Conservation (phyloP, 345 rosid genomes). For the Punica granatum region DNA sequence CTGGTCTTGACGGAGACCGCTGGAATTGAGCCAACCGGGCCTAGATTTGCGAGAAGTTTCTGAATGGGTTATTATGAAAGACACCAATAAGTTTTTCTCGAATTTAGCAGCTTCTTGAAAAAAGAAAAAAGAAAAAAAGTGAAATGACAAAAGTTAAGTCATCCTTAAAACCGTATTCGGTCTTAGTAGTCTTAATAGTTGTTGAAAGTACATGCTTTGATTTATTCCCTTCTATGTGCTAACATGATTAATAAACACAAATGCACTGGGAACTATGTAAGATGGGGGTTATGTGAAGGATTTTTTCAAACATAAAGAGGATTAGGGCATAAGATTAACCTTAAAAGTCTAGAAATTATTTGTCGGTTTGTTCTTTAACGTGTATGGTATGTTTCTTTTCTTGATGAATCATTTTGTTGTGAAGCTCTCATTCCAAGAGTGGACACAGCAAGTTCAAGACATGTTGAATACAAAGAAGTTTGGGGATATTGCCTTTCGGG, state of each 20-base stretch:
- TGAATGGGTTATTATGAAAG: no score
- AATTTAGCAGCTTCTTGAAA: neutral
- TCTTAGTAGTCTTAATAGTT: no score
- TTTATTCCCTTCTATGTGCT: neutral
- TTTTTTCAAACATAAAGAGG: neutral
- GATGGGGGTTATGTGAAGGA: neutral
- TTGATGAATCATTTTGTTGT: constrained; percentile 1
- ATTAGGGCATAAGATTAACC: neutral
- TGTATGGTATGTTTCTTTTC: neutral
- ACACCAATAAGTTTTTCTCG: no score
- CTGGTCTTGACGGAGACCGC: neutral
- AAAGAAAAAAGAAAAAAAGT: no score
- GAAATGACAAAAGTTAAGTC: neutral
- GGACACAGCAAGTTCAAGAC: constrained; percentile 98
- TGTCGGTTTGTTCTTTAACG: neutral
- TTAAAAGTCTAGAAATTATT: no score
- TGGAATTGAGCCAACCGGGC: neutral
- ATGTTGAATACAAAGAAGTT: constrained; percentile 88
- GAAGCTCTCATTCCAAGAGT: constrained; percentile 93
- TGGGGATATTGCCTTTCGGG: constrained; percentile 88
- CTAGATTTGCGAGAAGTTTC: neutral
- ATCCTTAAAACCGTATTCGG: no score
- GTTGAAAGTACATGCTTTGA: no score
- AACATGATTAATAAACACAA: neutral
- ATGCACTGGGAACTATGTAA: neutral